phyloP scores from a whole-genome alignment of 108 stramenopile genomes.

The Halocafeteria seosinensis region DNA sequence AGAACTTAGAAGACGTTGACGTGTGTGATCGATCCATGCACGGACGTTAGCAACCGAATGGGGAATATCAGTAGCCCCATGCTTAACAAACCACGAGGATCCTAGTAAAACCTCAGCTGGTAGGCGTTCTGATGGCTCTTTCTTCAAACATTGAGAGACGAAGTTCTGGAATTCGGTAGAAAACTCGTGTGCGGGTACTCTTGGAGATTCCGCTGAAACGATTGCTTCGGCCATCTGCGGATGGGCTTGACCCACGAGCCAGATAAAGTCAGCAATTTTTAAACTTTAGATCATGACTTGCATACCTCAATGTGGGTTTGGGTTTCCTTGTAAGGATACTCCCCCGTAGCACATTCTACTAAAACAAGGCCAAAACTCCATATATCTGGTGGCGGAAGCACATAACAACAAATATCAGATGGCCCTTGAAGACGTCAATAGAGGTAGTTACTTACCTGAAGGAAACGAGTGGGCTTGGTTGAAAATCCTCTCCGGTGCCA shows the following conservation, averaged over 20 bases:
- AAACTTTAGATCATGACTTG: no score
- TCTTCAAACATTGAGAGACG: background rate
- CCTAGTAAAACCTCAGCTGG: background rate
- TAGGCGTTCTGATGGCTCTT: background rate
- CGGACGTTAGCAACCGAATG: background rate
- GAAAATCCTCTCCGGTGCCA: conserved; percentile 45
- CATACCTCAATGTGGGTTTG: no score
- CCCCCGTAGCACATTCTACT: background rate
- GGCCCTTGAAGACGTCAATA: no score
- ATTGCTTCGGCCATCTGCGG: background rate
- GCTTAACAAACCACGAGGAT: background rate
- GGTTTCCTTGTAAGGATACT: background rate
- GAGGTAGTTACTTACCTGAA: no score
- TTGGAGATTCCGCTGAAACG: background rate
- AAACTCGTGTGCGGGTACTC: background rate
- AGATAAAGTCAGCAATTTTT: no score
- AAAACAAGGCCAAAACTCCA: conserved; percentile 14
- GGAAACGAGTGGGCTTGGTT: conserved; percentile 29
- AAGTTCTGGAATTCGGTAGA: background rate
- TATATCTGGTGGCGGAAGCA: no score
- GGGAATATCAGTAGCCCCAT: background rate
- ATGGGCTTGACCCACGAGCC: no score
- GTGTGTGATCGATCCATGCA: background rate
- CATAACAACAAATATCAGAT: no score
- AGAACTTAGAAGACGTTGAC: no score